Percentiles rank a stretch among this genome's conserved stretches.
phyloP scores from a whole-genome alignment of 2,329 filamentous ascomycete genomes.

The Dendryphion nanum region DNA sequence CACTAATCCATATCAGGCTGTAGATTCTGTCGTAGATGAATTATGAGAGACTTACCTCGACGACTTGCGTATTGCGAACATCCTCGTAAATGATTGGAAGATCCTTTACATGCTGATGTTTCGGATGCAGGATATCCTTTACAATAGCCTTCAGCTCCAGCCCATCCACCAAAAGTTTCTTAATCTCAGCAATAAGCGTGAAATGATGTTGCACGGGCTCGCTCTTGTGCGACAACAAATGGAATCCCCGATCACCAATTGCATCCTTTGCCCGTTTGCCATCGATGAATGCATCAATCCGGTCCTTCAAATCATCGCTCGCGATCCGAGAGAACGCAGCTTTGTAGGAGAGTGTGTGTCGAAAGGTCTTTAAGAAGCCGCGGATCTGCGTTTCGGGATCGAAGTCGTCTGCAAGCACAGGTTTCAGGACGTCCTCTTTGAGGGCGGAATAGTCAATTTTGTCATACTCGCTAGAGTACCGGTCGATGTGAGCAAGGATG shows the following conservation, averaged over 20 bases:
- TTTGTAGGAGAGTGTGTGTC: slow-evolving; percentile 25
- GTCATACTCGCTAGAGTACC: slow-evolving; percentile 16
- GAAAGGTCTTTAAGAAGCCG: slow-evolving; percentile 29
- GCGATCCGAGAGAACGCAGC: slow-evolving; percentile 25
- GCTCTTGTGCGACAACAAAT: slow-evolving; percentile 23
- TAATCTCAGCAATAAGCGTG: slow-evolving; percentile 15
- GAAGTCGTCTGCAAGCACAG: slow-evolving; percentile 26
- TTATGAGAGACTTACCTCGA: slow-evolving; percentile 26
- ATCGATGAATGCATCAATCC: slow-evolving; percentile 30
- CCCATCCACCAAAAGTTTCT: slow-evolving; percentile 10
- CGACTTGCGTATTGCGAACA: slow-evolving; percentile 23
- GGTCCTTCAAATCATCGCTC: slow-evolving; percentile 20
- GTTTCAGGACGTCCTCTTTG: slow-evolving; percentile 26
- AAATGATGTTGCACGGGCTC: slow-evolving; percentile 35
- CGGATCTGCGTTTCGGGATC: slow-evolving; percentile 31
- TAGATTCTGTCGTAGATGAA: not conserved
- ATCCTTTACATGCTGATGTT: slow-evolving; percentile 18
- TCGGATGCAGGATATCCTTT: slow-evolving; percentile 19
- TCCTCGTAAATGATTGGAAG: slow-evolving; percentile 34
- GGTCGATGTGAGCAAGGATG: slow-evolving; percentile 32
- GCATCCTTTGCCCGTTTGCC: slow-evolving; percentile 23
- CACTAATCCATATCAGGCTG: slow-evolving; percentile 9
- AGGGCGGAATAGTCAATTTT: slow-evolving; percentile 25
- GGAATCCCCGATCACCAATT: slow-evolving; percentile 20
- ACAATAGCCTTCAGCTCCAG: slow-evolving; percentile 16